Base-by-base conservation (phyloP, 2,329 filamentous ascomycete genomes). In the Diaporthe capsici region DNA sequence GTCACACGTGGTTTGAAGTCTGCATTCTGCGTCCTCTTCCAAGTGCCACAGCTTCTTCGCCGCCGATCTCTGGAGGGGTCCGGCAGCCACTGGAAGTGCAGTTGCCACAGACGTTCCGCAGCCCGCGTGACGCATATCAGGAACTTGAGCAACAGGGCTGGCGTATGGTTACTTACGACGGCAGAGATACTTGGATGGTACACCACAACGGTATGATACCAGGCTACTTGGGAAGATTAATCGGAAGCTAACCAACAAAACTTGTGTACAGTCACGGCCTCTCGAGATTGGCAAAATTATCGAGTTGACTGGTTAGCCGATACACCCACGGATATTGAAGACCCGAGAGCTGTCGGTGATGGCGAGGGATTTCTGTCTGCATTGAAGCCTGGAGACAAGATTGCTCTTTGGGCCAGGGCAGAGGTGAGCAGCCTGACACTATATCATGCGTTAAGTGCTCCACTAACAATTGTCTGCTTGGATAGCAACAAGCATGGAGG, bases 1-100 rank as follows among this genome's bases (percentile, higher is more conserved):
- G 79, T 28, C 77, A 79, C 49, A 78, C 79, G 3, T 79, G 78
- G 77, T 79, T 75, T 68, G 78, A 78, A 15, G 76, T 61, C n/a
- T 78, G 77, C 57, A 79, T 80, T 55, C 71, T 79, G 20, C 76
- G 76, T 20, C 79, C 75, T 13, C 31, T 73, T 7, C 58, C 28
- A 4, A 8, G 10, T 34, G 37, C 6, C 4, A 10, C 7, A 28
- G 22, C 57, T n/a, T 5, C 34, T 25, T 22, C 34, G 34, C 10
- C 34, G 20, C 20, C 20, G 31, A 31, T 31, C 31, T 31, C 31
- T 31, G 31, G 31, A 31, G 42, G 25, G 8, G 17, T 7, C 15
- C 12, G 28, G 28, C 34, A 37, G 20, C 28, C 37, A 10, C 60
- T 73, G 20, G 60, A 57, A 6, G 2, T 25, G 4, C 20, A 20